These are phyloP conservation scores for Picochlorum costavermella DNA, from an alignment of 139 green algal genomes.

Conservation along the genomic window DNA sequence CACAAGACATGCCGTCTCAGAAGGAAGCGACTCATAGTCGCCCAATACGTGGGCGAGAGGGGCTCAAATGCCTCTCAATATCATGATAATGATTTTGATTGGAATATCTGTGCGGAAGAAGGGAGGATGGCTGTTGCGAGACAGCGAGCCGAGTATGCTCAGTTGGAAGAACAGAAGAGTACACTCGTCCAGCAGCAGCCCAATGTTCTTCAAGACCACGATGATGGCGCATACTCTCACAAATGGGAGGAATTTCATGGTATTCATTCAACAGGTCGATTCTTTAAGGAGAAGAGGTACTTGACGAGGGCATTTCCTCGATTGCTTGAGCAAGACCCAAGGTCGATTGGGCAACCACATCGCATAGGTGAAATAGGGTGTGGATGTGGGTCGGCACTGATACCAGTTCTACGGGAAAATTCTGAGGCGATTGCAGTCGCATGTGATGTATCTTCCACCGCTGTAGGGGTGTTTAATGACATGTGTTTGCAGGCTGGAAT, in stretches of 20 bases:
- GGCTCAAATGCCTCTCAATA: conserved; percentile 38
- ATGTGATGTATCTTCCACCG: conserved; percentile 1
- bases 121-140: conserved; percentile 27
- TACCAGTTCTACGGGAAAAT: conserved; percentile 15
- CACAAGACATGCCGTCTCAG: too few relatives aligned
- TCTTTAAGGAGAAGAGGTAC: conserved; percentile 9
- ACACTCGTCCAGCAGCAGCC: background rate
- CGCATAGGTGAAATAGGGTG: background rate
- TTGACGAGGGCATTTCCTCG: background rate
- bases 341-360: background rate
- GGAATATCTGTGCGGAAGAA: conserved; percentile 21
- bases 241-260: background rate
- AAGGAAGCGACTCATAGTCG: background rate
- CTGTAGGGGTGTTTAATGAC: background rate
- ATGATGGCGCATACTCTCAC: background rate
- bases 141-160: conserved; percentile 10
- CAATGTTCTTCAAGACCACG: background rate
- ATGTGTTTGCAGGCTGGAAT: background rate
- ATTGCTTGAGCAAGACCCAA: background rate
- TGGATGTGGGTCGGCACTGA: background rate
- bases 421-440: background rate
- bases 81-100: conserved; percentile 54
- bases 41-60: background rate
- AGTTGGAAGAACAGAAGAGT: background rate
- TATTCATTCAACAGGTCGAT: background rate